These are phyloP conservation scores for Plantago coronopus DNA, from an alignment of 305 asterid species.

Conservation along the genomic window DNA sequence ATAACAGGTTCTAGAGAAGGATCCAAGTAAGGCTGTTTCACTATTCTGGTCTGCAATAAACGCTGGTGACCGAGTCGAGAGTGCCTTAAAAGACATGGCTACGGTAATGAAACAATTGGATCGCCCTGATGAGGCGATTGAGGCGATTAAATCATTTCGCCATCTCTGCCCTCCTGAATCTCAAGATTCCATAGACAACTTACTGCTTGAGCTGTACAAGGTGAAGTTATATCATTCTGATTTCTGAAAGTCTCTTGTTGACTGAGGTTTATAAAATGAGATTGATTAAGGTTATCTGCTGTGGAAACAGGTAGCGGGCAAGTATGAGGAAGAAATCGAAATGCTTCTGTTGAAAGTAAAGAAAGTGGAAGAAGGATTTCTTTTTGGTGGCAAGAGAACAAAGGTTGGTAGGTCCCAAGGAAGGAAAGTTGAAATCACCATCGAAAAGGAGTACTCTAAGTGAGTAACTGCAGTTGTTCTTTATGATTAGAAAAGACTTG, in stretches of 20 bases:
- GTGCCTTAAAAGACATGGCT: constrained; percentile 98
- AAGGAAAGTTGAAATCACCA: constrained; percentile 59
- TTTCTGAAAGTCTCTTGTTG: not conserved
- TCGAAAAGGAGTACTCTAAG: constrained; percentile 90
- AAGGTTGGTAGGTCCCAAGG: constrained; percentile 91
- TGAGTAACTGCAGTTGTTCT: constrained; percentile 18
- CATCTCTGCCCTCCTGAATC: constrained; percentile 78
- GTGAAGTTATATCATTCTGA: constrained; percentile 22
- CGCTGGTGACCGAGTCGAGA: constrained; percentile 83
- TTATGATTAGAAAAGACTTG: not conserved
- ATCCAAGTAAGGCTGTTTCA: constrained; percentile 75
- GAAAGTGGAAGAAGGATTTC: constrained; percentile 65
- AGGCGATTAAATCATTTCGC: constrained; percentile 92
- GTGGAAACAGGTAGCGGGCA: constrained; percentile 63
- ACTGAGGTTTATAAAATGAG: not conserved
- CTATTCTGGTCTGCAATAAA: constrained; percentile 94
- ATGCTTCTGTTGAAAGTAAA: constrained; percentile 58
- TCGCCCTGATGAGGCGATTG: constrained; percentile 83
- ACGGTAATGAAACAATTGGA: constrained; percentile 82
- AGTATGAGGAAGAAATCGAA: constrained; percentile 69
- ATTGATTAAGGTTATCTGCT: no score
- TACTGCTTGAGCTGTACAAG: constrained; percentile 78
- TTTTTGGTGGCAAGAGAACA: constrained; percentile 64
- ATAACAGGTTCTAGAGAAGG: constrained; percentile 70
- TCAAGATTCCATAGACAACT: constrained; percentile 82